phyloP scores from a whole-genome alignment of 805 yeast species.

The Cyberlindnera mycetangii region DNA sequence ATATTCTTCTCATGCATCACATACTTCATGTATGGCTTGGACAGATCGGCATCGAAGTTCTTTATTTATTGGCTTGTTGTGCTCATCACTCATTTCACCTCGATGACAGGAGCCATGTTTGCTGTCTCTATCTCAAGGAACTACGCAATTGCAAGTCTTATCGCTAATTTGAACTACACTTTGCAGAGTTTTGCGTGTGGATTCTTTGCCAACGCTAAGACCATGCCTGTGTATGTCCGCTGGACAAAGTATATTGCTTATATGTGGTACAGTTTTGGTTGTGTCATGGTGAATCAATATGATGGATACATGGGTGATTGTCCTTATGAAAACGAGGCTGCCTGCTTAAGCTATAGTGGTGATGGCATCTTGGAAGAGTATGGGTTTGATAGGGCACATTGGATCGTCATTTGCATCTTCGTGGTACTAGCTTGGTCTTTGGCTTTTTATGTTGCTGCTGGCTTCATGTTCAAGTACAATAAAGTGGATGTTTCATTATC shows the following conservation, averaged over 20 bases:
- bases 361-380: constrained; percentile 47
- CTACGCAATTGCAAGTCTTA: constrained; percentile 24
- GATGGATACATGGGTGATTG: constrained; percentile 62
- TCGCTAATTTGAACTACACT: constrained; percentile 27
- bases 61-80: constrained; percentile 60
- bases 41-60: constrained; percentile 44
- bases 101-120: constrained; percentile 54
- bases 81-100: constrained; percentile 53
- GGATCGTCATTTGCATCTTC: constrained; percentile 66
- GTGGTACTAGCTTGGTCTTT: constrained; percentile 57
- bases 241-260: constrained; percentile 80
- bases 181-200: constrained; percentile 81
- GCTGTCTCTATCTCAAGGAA: constrained; percentile 27
- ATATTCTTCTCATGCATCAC: constrained; percentile 57
- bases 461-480: constrained; percentile 44
- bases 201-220: constrained; percentile 66
- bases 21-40: constrained; percentile 76
- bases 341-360: constrained; percentile 53
- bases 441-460: constrained; percentile 49
- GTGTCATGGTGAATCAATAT: constrained; percentile 61
- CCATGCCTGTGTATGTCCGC: constrained; percentile 80
- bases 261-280: constrained; percentile 78
- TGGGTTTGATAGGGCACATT: constrained; percentile 55
- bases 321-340: constrained; percentile 29
- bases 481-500: constrained; percentile 32